Evolutionary conservation across 2,329 filamentous ascomycete species (phyloP).

Genomic region (Echinosphaeria canescens): DNA sequence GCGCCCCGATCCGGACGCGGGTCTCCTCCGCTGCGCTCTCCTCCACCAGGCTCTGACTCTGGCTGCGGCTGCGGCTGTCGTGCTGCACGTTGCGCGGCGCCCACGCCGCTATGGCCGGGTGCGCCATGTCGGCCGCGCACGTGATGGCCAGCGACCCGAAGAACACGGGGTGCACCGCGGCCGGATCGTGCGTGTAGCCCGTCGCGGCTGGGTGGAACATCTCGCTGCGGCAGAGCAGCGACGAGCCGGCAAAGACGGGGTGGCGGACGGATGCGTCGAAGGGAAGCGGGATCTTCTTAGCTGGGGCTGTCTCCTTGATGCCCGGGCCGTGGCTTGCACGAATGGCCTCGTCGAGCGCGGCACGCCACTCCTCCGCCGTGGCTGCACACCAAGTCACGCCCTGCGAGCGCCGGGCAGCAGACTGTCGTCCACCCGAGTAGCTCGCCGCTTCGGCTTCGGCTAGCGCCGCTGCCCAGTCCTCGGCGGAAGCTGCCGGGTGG

Average conservation of each 20-base stretch:
- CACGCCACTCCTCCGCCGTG: conserved; percentile 18
- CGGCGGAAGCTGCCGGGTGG: conserved; percentile 8
- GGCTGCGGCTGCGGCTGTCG: too few relatives aligned
- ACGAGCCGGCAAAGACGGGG: conserved; percentile 11
- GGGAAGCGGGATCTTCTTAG: too few relatives aligned
- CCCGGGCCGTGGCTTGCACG: conserved; percentile 10
- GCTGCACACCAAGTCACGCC: too few relatives aligned
- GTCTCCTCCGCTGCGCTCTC: too few relatives aligned
- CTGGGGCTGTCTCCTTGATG: conserved; percentile 7
- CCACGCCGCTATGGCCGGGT: too few relatives aligned
- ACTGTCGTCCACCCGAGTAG: conserved; percentile 7
- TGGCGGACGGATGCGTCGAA: conserved; percentile 11
- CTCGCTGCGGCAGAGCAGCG: conserved; percentile 6
- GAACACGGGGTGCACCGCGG: conserved; percentile 11
- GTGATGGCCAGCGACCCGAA: too few relatives aligned
- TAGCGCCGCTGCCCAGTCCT: conserved; percentile 9
- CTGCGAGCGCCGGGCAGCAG: conserved; percentile 6
- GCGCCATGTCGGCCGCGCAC: too few relatives aligned
- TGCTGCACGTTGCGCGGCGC: too few relatives aligned
- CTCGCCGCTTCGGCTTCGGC: not conserved
- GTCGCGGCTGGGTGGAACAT: conserved; percentile 11
- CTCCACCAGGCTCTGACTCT: too few relatives aligned
- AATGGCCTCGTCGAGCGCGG: conserved; percentile 12
- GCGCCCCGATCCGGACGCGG: too few relatives aligned
- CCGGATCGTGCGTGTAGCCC: conserved; percentile 9